phyloP scores from a whole-genome alignment of 202 grass and related monocot species.

The Schoenoplectus tabernaemontani region DNA sequence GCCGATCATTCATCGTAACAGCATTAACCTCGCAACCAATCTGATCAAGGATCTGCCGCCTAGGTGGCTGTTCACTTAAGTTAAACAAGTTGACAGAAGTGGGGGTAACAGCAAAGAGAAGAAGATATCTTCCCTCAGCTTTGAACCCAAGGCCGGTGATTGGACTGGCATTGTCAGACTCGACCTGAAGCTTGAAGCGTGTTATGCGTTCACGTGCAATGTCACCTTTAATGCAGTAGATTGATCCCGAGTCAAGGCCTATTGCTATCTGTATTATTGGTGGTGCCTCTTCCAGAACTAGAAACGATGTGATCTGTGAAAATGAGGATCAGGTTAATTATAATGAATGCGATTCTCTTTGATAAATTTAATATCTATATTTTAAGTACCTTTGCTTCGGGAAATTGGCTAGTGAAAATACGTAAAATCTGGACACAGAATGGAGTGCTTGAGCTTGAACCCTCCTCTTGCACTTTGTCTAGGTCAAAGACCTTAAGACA shows the following conservation, averaged over 20 bases:
- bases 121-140: constrained; percentile 65
- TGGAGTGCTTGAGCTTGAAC: constrained; percentile 68
- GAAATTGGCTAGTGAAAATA: constrained; percentile 88
- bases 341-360: constrained; percentile 13
- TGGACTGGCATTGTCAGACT: constrained; percentile 28
- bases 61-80: constrained; percentile 79
- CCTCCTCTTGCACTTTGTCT: constrained; percentile 93
- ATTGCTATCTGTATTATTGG: constrained; percentile 77
- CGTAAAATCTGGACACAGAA: constrained; percentile 93
- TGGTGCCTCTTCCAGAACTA: constrained; percentile 93
- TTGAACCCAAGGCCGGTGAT: constrained; percentile 69
- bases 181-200: constrained; percentile 76
- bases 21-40: constrained; percentile 73
- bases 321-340: constrained; percentile 1
- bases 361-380: not conserved
- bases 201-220: constrained; percentile 88
- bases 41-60: constrained; percentile 68
- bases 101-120: constrained; percentile 77
- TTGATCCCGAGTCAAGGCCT: constrained; percentile 72
- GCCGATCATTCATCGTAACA: constrained; percentile 74
- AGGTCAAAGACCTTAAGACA: constrained; percentile 97
- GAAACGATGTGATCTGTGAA: constrained; percentile 86
- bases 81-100: constrained; percentile 64
- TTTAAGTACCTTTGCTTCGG: constrained; percentile 65
- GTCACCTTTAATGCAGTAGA: constrained; percentile 99